Evolutionary conservation across 148 eudicot genomes (phyloP).

Genomic region (Nyssa sinensis): DNA sequence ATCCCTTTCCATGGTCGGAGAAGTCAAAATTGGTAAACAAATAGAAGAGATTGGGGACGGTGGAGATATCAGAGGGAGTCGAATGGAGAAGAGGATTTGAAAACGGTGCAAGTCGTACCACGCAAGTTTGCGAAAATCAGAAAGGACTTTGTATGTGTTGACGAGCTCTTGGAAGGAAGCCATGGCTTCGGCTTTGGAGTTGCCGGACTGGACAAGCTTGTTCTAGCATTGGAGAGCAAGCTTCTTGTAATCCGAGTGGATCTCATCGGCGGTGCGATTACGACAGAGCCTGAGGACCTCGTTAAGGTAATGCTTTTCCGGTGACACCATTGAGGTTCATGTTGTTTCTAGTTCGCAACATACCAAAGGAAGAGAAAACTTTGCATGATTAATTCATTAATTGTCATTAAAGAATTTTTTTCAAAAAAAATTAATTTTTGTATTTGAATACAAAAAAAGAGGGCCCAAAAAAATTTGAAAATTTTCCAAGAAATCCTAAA

Average conservation of each 20-base stretch:
- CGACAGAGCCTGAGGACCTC: constrained; percentile 67
- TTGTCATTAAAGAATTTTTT: too few species aligned
- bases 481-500: too few species aligned
- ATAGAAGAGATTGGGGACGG: constrained; percentile 62
- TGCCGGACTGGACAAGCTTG: constrained; percentile 77
- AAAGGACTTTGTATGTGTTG: constrained; percentile 85
- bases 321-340: constrained; percentile 27
- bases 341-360: too few species aligned
- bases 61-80: constrained; percentile 11
- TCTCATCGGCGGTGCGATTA: constrained; percentile 71
- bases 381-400: too few species aligned
- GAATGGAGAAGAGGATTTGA: constrained; percentile 64
- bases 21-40: constrained; percentile 71
- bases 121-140: constrained; percentile 79
- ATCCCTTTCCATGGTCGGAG: constrained; percentile 68
- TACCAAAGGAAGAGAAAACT: too few species aligned
- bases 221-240: constrained; percentile 95
- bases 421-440: too few species aligned
- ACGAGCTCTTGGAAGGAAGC: constrained; percentile 88
- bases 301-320: constrained; percentile 74
- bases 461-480: too few species aligned
- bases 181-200: constrained; percentile 66
- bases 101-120: constrained; percentile 98
- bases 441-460: too few species aligned
- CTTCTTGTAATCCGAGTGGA: constrained; percentile 74